Conservation (phyloP, 495 filamentous ascomycete species). For the Cercophora sp. region DNA sequence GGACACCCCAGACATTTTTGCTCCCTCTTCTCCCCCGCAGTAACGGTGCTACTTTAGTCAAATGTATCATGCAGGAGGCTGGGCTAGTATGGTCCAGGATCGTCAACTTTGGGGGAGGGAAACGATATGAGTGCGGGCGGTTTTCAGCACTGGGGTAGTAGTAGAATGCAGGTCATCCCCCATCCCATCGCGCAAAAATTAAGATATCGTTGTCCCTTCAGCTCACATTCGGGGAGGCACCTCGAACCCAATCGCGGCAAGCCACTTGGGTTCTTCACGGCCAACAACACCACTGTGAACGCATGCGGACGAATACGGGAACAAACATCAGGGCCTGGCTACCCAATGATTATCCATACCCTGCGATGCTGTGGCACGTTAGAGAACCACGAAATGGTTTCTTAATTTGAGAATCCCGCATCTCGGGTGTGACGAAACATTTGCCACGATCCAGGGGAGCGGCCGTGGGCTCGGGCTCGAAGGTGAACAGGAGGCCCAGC, state of each 20-base stretch:
- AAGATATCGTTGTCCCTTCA: too few relatives aligned
- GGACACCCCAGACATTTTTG: background rate
- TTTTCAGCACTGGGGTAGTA: too few relatives aligned
- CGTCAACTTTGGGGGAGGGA: too few relatives aligned
- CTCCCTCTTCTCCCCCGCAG: conserved; percentile 2
- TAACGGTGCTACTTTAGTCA: conserved; percentile 2
- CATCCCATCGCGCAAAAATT: too few relatives aligned
- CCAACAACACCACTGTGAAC: background rate
- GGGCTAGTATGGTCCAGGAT: too few relatives aligned
- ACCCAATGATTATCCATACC: too few relatives aligned
- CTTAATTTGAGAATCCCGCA: background rate
- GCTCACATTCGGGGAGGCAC: background rate
- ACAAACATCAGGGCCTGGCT: background rate
- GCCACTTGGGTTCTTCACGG: background rate
- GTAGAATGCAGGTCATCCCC: too few relatives aligned
- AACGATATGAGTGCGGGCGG: too few relatives aligned
- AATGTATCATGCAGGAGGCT: conserved; percentile 29
- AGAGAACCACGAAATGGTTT: background rate
- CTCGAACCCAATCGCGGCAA: background rate
- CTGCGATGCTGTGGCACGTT: background rate
- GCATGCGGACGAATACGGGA: conserved; percentile 11
- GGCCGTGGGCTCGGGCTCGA: too few relatives aligned
- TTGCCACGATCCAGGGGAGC: conserved; percentile 9
- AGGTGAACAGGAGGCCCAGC: too few relatives aligned
- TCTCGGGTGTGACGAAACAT: conserved; percentile 8